Percentiles rank a stretch among this genome's conserved stretches.
Evolutionary conservation across 495 filamentous ascomycete species (phyloP).

Genomic region (Emericellopsis terricola): DNA sequence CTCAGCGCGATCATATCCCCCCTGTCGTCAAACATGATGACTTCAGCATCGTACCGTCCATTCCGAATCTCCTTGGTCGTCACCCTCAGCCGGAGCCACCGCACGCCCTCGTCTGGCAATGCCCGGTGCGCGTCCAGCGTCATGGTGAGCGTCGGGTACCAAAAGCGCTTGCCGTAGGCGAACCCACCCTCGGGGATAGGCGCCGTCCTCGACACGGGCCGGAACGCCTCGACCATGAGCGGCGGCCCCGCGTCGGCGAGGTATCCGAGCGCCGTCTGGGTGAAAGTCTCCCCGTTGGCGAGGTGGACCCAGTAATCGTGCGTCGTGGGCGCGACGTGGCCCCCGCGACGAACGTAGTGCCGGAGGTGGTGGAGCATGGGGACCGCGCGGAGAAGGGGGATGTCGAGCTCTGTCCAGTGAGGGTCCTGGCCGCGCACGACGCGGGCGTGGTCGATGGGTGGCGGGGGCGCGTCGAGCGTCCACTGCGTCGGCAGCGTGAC

Average conservation of each 20-base stretch:
- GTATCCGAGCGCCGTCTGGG: slow-evolving; percentile 35
- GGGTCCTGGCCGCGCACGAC: background rate
- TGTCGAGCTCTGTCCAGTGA: background rate
- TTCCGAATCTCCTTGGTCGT: slow-evolving; percentile 37
- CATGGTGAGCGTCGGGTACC: slow-evolving; percentile 67
- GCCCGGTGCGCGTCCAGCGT: slow-evolving; percentile 49
- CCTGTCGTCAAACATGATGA: slow-evolving; percentile 37
- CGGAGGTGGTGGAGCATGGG: slow-evolving; percentile 34
- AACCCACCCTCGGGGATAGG: background rate
- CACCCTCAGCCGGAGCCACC: slow-evolving; percentile 47
- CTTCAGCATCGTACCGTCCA: slow-evolving; percentile 47
- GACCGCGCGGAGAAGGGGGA: slow-evolving; percentile 32
- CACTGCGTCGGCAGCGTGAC: background rate
- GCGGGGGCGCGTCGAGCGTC: background rate
- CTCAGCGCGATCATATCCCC: slow-evolving; percentile 42
- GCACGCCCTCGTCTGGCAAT: slow-evolving; percentile 36
- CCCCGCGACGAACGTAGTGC: slow-evolving; percentile 33
- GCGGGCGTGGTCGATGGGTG: background rate
- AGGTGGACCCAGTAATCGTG: slow-evolving; percentile 53
- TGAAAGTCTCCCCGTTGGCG: slow-evolving; percentile 29
- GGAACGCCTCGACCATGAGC: background rate
- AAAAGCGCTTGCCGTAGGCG: slow-evolving; percentile 15
- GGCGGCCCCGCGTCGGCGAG: slow-evolving; percentile 32
- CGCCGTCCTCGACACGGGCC: background rate
- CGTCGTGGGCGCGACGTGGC: slow-evolving; percentile 18